A percentile compares a stretch with the other conserved stretches of the same genome.
Conservation (phyloP, 257 asterid genomes). For the Fraxinus anomala region DNA sequence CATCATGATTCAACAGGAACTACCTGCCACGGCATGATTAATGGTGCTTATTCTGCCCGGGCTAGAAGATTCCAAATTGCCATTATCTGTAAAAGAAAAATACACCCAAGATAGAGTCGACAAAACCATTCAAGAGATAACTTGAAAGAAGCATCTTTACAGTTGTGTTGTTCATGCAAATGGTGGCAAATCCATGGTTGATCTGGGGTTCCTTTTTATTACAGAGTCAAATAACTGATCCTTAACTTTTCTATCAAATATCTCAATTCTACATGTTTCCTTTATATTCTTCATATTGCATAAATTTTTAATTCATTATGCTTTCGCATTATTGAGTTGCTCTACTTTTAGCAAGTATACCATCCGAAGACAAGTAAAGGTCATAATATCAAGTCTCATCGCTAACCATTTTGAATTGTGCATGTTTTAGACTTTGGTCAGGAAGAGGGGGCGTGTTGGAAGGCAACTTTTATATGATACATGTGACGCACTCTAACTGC, state of each 20-base stretch:
- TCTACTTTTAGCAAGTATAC: not conserved
- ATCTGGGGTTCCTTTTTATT: not conserved
- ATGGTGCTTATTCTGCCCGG: conserved; percentile 20
- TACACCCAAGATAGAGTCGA: not conserved
- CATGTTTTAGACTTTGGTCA: no score
- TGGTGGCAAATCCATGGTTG: not conserved
- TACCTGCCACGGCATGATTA: conserved; percentile 47
- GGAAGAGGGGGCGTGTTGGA: no score
- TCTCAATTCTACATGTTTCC: not conserved
- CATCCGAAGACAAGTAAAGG: no score
- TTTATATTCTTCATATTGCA: not conserved
- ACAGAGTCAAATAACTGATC: not conserved
- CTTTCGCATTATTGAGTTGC: not conserved
- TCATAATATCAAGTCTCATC: no score
- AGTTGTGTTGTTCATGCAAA: not conserved
- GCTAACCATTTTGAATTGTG: no score
- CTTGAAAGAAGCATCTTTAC: not conserved
- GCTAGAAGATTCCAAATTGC: conserved; percentile 31
- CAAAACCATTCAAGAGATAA: not conserved
- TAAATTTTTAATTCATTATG: not conserved
- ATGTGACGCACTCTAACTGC: no score
- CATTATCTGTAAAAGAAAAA: conserved; percentile 25
- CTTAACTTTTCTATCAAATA: not conserved
- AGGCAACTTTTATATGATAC: not conserved
- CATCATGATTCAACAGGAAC: not conserved